Evolutionary conservation across 2,329 filamentous ascomycete genomes (phyloP).

Genomic region (Cordyceps militaris): DNA sequence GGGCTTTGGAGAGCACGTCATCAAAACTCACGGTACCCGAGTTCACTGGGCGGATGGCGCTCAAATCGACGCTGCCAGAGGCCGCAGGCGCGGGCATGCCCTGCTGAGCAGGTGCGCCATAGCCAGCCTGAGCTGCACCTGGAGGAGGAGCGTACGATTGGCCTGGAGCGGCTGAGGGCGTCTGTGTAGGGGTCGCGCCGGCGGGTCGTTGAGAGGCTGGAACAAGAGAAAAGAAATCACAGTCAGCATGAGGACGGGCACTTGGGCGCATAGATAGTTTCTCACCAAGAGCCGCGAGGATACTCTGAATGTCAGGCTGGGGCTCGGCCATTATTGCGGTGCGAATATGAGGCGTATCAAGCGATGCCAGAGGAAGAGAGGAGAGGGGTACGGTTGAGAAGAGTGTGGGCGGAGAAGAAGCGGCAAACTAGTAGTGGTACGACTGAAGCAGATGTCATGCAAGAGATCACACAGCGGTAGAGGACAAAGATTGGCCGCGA

Average conservation of each 20-base stretch:
- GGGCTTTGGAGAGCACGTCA: slow-evolving; percentile 78
- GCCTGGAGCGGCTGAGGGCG: slow-evolving; percentile 30
- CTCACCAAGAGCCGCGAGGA: slow-evolving; percentile 43
- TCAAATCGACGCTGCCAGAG: slow-evolving; percentile 73
- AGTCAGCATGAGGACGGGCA: slow-evolving; percentile 9
- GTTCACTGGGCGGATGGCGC: slow-evolving; percentile 69
- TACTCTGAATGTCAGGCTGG: slow-evolving; percentile 37
- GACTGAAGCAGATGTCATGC: slow-evolving; percentile 7
- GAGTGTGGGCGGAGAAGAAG: background rate
- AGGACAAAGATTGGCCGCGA: slow-evolving; percentile 2
- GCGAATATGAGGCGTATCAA: background rate
- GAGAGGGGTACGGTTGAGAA: background rate
- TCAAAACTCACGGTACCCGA: slow-evolving; percentile 77
- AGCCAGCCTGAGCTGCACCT: slow-evolving; percentile 26
- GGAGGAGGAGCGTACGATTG: slow-evolving; percentile 34
- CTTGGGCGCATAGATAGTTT: slow-evolving; percentile 8
- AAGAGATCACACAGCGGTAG: slow-evolving; percentile 4
- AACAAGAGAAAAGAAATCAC: slow-evolving; percentile 18
- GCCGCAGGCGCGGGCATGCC: slow-evolving; percentile 60
- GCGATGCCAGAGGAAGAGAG: background rate
- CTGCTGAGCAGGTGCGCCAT: slow-evolving; percentile 33
- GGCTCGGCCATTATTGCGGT: slow-evolving; percentile 22
- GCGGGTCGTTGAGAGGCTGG: slow-evolving; percentile 39
- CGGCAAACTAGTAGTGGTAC: slow-evolving; percentile 3
- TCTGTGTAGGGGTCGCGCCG: slow-evolving; percentile 35